Evolutionary conservation across 2,329 filamentous ascomycete species (phyloP), one percentile per base, ranked within the genome.

Genomic region (Sordariomycetes sp.): DNA sequence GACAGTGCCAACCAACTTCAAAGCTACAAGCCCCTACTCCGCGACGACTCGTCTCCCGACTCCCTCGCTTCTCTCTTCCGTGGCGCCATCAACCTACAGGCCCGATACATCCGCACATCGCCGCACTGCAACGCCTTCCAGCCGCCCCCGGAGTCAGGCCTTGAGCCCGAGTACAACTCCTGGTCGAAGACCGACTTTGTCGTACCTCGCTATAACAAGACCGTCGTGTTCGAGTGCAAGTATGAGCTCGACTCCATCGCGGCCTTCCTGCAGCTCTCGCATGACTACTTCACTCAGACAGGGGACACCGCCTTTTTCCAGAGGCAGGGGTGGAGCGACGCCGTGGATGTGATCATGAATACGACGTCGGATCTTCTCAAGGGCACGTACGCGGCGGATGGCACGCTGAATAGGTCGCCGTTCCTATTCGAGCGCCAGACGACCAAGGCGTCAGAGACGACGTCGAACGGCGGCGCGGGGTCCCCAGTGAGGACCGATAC

Each of bases 101-200:
- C 85, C 7, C 80, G 88, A 59, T 90, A 90, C 69, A 73, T 91
- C 55, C 75, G 83, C 57, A 78, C 79, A 12, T 79, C 80, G 8
- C 92, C 93, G 1, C 93, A 92, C 74, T 97, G 93, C 78, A 96
- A 97, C 71, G 89, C 92, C 43, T 97, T 97, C 72, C 92, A 96
- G 68, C 89, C 93, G 0, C 93, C 93, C 0, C 76, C 82, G 2
- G 89, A 91, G 57, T 89, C 89, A 58, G 80, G 82, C 22, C 76
- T 93, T 14, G 67, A 72, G 1, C 81, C 87, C 1, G 72, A 78
- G 1, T 65, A 72, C 10, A 87, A 87, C 65, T 70, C 76, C 55
- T 61, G 2, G 81, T 79, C 14, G 79, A 79, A 55, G 81, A 80
- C 79, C n/a, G 87, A 89, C 69, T 65, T 71, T 65, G 72, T 76